Conservation (phyloP, 2,329 filamentous ascomycete species). For the Colletotrichum costaricense region DNA sequence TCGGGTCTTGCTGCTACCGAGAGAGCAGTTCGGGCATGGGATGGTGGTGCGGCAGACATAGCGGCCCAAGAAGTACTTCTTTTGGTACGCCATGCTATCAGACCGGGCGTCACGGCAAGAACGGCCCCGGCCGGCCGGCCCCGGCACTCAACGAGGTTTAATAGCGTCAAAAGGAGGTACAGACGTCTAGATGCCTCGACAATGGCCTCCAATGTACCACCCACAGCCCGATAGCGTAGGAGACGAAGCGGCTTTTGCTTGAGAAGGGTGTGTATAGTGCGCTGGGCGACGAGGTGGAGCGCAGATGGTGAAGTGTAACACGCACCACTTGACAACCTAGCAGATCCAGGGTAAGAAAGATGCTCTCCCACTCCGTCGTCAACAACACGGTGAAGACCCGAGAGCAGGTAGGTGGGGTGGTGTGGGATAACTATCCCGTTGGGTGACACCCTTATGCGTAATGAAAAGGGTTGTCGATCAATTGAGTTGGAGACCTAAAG, state of each 20-base stretch:
- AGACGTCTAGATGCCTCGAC: not conserved
- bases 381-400: not conserved
- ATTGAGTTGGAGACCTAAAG: slow-evolving; percentile 5
- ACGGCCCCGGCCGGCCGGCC: slow-evolving; percentile 11
- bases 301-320: not conserved
- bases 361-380: not conserved
- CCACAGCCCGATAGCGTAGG: not conserved
- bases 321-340: not conserved
- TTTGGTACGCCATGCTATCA: not conserved
- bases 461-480: not conserved
- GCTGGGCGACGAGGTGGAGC: not conserved
- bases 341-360: not conserved
- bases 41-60: not conserved
- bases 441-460: not conserved
- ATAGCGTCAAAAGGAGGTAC: not conserved
- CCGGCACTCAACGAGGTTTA: slow-evolving; percentile 5
- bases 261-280: not conserved
- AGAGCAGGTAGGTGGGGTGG: not conserved
- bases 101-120: not conserved
- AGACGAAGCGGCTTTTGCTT: not conserved
- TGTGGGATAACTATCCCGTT: not conserved
- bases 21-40: not conserved
- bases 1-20: not conserved
- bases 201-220: not conserved
- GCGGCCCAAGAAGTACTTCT: not conserved